Evolutionary conservation across 495 filamentous ascomycete species (phyloP).

Genomic region (Xylona heveae): DNA sequence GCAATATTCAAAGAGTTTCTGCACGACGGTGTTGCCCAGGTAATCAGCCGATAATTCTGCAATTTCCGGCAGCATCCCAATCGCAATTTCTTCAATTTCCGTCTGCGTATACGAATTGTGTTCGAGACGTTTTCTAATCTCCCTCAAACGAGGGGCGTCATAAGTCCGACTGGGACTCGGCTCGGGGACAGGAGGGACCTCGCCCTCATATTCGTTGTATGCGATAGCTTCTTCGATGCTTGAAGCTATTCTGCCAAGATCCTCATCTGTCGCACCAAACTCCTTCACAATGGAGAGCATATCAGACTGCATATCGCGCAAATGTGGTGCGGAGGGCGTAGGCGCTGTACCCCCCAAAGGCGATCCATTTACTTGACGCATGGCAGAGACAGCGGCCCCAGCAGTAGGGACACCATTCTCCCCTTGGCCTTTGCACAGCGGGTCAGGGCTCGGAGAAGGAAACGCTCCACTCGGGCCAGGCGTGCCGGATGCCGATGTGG

Average conservation of each 20-base stretch:
- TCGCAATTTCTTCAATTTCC: slow-evolving; percentile 83
- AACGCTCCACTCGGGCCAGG: slow-evolving; percentile 66
- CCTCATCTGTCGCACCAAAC: slow-evolving; percentile 73
- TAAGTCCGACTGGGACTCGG: slow-evolving; percentile 78
- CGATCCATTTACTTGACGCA: no score
- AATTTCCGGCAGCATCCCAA: slow-evolving; percentile 87
- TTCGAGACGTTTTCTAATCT: slow-evolving; percentile 94
- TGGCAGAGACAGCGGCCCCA: slow-evolving; percentile 21
- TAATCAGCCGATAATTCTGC: slow-evolving; percentile 90
- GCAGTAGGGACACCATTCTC: slow-evolving; percentile 20
- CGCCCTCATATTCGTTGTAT: slow-evolving; percentile 48
- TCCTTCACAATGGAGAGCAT: slow-evolving; percentile 73
- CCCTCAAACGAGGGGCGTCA: slow-evolving; percentile 85
- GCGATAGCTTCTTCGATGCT: slow-evolving; percentile 57
- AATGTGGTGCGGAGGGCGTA: slow-evolving; percentile 27
- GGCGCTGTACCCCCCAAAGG: slow-evolving; percentile 16
- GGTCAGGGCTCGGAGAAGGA: slow-evolving; percentile 90
- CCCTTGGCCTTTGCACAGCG: slow-evolving; percentile 35
- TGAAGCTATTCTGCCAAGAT: slow-evolving; percentile 45
- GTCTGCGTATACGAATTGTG: slow-evolving; percentile 66
- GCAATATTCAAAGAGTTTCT: slow-evolving; percentile 93
- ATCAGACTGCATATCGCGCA: slow-evolving; percentile 57
- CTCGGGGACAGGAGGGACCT: slow-evolving; percentile 79
- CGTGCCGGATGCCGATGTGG: slow-evolving; percentile 46
- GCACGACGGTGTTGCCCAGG: slow-evolving; percentile 95